These are phyloP conservation scores for Prunus yedoensis DNA, from an alignment of 331 rosid species.

Conservation along the genomic window DNA sequence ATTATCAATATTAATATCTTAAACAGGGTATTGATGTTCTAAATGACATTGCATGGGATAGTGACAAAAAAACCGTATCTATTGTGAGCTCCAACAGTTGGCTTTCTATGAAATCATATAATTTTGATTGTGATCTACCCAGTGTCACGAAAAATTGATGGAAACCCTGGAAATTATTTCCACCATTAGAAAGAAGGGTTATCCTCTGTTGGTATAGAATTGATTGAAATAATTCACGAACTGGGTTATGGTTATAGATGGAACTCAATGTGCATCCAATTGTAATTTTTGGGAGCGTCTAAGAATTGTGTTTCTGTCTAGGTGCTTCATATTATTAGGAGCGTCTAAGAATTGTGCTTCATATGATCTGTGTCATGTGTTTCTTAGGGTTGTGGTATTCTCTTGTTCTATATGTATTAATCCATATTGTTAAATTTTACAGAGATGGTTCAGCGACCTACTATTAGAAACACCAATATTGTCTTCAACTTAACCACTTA, in stretches of 20 bases:
- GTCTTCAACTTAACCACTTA: too few species aligned
- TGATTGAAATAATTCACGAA: neutral
- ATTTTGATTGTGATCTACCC: neutral
- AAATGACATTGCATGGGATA: conserved; percentile 97
- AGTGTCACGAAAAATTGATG: too few species aligned
- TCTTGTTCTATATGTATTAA: neutral
- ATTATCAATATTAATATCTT: conserved; percentile 10
- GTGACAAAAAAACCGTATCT: conserved; percentile 43
- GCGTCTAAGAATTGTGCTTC: neutral
- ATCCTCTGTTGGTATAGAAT: neutral
- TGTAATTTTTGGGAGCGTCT: neutral
- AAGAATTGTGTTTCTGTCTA: neutral
- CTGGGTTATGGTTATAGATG: neutral
- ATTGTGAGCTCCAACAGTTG: conserved; percentile 47
- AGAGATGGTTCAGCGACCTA: too few species aligned
- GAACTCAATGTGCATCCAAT: too few species aligned
- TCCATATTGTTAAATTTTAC: neutral
- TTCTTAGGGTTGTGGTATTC: neutral
- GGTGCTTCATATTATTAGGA: neutral
- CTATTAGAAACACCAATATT: too few species aligned
- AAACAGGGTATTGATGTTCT: conserved; percentile 67
- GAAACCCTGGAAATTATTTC: neutral
- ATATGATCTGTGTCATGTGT: neutral
- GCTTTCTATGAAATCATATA: neutral
- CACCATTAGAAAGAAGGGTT: neutral